Percentiles rank a stretch among this genome's conserved stretches.
Conservation (phyloP, 768 basidiomycete genomes). For the Neoboletus magnificus region DNA sequence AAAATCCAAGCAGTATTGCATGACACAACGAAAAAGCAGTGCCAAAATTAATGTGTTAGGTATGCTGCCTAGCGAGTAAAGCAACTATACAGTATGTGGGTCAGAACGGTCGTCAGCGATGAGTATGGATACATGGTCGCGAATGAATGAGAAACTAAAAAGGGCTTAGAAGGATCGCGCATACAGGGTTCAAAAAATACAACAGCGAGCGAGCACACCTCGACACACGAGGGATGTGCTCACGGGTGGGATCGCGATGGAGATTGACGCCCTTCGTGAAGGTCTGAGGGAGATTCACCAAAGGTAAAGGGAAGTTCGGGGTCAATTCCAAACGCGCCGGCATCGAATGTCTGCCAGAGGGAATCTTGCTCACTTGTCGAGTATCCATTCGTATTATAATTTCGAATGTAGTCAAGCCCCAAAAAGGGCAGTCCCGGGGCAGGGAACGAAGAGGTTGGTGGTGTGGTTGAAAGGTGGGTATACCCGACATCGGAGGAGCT, state of each 20-base stretch:
- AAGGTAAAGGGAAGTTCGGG: slow-evolving; percentile 74
- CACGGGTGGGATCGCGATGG: slow-evolving; percentile 23
- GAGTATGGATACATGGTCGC: slow-evolving; percentile 32
- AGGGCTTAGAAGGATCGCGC: slow-evolving; percentile 2
- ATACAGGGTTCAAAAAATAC: slow-evolving; percentile 16
- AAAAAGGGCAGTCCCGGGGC: slow-evolving; percentile 78
- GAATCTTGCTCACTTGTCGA: slow-evolving; percentile 38
- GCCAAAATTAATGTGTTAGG: slow-evolving; percentile 26
- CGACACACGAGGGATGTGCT: background rate
- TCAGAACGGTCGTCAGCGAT: slow-evolving; percentile 16
- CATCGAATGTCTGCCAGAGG: slow-evolving; percentile 63
- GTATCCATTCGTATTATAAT: slow-evolving; percentile 55
- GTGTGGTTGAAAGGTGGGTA: slow-evolving; percentile 51
- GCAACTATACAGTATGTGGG: slow-evolving; percentile 25
- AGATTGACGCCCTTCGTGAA: slow-evolving; percentile 30
- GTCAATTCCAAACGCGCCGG: slow-evolving; percentile 69
- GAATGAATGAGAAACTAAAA: slow-evolving; percentile 4
- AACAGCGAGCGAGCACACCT: background rate
- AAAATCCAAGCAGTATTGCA: background rate
- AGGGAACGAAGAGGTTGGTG: slow-evolving; percentile 62
- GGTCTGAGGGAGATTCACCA: slow-evolving; percentile 33
- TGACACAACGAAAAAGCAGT: slow-evolving; percentile 6
- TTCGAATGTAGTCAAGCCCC: slow-evolving; percentile 80
- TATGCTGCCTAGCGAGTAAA: slow-evolving; percentile 25
- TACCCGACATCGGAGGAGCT: slow-evolving; percentile 38